Conservation (phyloP, 1,139 yeast species). For the Hemisphaericaspora xylanilytica region DNA sequence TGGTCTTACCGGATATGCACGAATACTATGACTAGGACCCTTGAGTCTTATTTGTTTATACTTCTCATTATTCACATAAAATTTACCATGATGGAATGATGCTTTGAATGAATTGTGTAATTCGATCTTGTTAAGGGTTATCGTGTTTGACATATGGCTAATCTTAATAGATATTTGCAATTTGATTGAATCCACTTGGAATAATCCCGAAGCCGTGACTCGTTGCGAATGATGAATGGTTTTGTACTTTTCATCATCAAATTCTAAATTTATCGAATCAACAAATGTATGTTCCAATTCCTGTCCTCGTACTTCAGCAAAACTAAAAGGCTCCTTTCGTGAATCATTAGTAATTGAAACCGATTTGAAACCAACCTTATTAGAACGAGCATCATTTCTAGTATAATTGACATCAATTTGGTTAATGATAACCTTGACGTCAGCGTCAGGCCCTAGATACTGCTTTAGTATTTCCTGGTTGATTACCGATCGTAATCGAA, state of each 20-base stretch:
- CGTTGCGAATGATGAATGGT: slow-evolving; percentile 25
- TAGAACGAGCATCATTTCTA: slow-evolving; percentile 7
- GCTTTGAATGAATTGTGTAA: slow-evolving; percentile 8
- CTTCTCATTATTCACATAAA: slow-evolving; percentile 1
- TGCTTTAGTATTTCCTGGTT: slow-evolving; percentile 12
- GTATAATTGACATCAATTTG: slow-evolving; percentile 14
- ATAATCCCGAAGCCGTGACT: slow-evolving; percentile 25
- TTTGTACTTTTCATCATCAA: slow-evolving; percentile 8
- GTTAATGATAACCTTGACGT: slow-evolving; percentile 13
- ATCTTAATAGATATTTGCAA: slow-evolving; percentile 14
- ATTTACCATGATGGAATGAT: slow-evolving; percentile 3
- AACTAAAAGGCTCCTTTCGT: slow-evolving; percentile 2
- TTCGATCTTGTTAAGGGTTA: slow-evolving; percentile 15
- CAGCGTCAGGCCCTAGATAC: slow-evolving; percentile 13
- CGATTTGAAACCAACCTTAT: slow-evolving; percentile 11
- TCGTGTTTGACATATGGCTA: slow-evolving; percentile 2
- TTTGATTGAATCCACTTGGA: slow-evolving; percentile 19
- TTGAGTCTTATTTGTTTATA: slow-evolving; percentile 8
- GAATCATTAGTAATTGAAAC: slow-evolving; percentile 13
- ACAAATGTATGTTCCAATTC: slow-evolving; percentile 13
- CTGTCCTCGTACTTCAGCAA: slow-evolving; percentile 9
- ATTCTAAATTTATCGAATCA: slow-evolving; percentile 11
- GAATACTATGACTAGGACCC: slow-evolving; percentile 12
- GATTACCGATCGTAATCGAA: slow-evolving; percentile 15
- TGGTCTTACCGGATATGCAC: slow-evolving; percentile 24